Conservation (phyloP, 345 rosid species). For the Aurinia saxatilis region DNA sequence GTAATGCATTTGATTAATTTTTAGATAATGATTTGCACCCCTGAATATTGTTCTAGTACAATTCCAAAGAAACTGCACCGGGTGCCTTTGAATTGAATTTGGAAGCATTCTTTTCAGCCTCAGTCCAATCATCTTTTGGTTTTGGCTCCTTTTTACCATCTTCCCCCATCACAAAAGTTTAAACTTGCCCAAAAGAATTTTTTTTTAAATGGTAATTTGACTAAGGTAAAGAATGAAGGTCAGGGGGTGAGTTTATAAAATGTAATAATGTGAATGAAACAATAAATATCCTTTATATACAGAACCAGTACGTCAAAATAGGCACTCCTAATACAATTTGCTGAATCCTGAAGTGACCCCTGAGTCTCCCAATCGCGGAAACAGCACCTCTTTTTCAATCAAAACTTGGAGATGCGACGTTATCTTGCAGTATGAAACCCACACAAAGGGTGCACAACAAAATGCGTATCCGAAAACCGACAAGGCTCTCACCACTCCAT, state of each 20-base stretch:
- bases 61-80: too few species aligned
- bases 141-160: too few species aligned
- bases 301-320: slow-evolving; percentile 15
- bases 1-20: too few species aligned
- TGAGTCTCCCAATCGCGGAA: slow-evolving; percentile 61
- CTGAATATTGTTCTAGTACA: too few species aligned
- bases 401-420: slow-evolving; percentile 55
- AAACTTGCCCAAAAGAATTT: too few species aligned
- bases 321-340: slow-evolving; percentile 40
- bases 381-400: slow-evolving; percentile 71
- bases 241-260: background rate
- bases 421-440: slow-evolving; percentile 52
- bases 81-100: too few species aligned
- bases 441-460: slow-evolving; percentile 64
- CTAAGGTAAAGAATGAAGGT: background rate
- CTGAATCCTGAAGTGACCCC: slow-evolving; percentile 35
- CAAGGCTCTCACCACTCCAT: slow-evolving; percentile 70
- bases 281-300: slow-evolving; percentile 15
- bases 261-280: slow-evolving; percentile 21
- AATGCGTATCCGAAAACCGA: slow-evolving; percentile 68
- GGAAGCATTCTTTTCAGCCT: too few species aligned
- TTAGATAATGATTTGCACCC: too few species aligned
- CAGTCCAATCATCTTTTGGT: too few species aligned
- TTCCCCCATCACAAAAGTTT: too few species aligned
- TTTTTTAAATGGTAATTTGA: background rate